Evolutionary conservation across 2,329 filamentous ascomycete species (phyloP), one percentile per base, ranked within the genome.

Genomic region (Chaetomiaceae sp.): DNA sequence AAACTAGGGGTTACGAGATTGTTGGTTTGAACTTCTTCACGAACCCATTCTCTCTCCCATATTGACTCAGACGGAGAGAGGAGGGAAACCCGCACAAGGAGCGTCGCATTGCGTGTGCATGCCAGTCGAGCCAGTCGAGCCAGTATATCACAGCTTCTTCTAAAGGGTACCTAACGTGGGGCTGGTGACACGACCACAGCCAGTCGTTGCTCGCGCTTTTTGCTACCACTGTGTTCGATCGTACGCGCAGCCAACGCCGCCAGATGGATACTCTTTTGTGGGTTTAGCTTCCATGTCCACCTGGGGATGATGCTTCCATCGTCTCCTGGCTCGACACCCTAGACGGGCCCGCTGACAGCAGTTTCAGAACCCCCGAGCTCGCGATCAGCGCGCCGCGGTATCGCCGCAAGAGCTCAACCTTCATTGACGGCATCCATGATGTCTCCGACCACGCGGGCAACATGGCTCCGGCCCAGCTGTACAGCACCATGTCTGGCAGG

Each of bases 341-440:
- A n/a, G 4, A n/a, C 14, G 15, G 29, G n/a, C 17, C 20, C 15
- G 38, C 53, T 55, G 39, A 52, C 40, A 19, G 27, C 27, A n/a
- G n/a, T n/a, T 18, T 34, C 59, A 93, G 88, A 51, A 96, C 90
- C 38, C 88, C 89, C 60, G 88, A 96, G 64, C 86, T 95, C 58
- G 88, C 90, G 65, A 88, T 86, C 56, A 95, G 87, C 65, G 89
- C 90, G 49, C 88, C 88, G 48, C 83, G 86, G 56, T 95, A 95
- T 65, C 84, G 90, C 54, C 84, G 93, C 60, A 87, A 88, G 68
- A 96, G 91, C 59, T 96, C 89, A 57, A 96, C 90, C 30, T 95
- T 94, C 65, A 90, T 96, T 60, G 93, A 97, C 74, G 91, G 88
- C 55, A 96, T 97, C 60, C 91, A 97, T 68, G 91, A 97, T 72